Percentiles rank a stretch among this genome's conserved stretches.
Conservation (phyloP, 345 rosid genomes). For the Laguncularia racemosa region DNA sequence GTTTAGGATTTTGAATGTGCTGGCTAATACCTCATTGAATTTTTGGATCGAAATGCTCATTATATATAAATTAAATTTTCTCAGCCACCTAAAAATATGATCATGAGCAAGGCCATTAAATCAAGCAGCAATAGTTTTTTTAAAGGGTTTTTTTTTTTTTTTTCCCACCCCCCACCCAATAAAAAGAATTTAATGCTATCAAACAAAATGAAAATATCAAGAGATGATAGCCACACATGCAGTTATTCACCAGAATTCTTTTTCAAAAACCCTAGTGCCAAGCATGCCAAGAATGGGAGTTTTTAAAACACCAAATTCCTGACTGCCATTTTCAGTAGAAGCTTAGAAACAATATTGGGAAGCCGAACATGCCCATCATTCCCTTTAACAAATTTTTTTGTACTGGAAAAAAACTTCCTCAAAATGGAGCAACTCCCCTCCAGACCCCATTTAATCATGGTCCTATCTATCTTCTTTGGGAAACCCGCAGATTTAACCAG, state of each 20-base stretch:
- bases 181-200: no score
- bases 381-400: conserved; percentile 97
- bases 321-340: conserved; percentile 83
- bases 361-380: conserved; percentile 94
- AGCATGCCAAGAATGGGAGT: conserved; percentile 91
- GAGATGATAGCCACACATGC: conserved; percentile 1
- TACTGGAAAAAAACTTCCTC: conserved; percentile 77
- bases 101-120: no score
- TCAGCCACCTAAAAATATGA: no score
- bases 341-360: conserved; percentile 91
- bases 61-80: no score
- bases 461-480: conserved; percentile 26
- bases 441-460: conserved; percentile 51
- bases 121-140: no score
- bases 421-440: conserved; percentile 40
- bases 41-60: no score
- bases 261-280: conserved; percentile 92
- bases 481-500: conserved; percentile 23
- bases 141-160: no score
- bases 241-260: conserved; percentile 71
- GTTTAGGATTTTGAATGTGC: no score
- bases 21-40: no score
- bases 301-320: conserved; percentile 98
- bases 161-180: no score
- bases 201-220: no score